Percentiles rank a stretch among this genome's conserved stretches.
Conservation (phyloP, 1,284 basidiomycete species). For the Neonothopanus nambi region DNA sequence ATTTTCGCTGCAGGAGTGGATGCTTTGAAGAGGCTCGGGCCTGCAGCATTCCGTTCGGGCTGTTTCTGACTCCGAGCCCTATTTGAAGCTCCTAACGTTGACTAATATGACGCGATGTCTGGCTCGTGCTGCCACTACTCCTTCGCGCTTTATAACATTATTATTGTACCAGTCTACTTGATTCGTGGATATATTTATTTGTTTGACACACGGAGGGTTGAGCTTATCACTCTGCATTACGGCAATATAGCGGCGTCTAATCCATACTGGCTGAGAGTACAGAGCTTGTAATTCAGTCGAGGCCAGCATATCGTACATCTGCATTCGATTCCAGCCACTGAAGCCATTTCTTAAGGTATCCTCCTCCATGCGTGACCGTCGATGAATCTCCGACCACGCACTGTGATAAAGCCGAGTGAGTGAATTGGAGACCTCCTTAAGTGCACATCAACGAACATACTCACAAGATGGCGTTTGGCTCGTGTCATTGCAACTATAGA, state of each 20-base stretch:
- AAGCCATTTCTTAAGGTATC: constrained; percentile 88
- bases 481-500: constrained; percentile 88
- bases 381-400: constrained; percentile 90
- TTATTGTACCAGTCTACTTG: neutral
- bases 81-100: no score
- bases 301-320: constrained; percentile 82
- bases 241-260: no score
- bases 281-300: constrained; percentile 52
- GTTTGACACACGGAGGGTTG: neutral
- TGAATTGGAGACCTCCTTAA: neutral
- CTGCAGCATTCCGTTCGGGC: constrained; percentile 1
- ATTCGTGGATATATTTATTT: neutral
- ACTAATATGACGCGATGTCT: no score
- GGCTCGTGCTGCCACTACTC: no score
- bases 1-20: constrained; percentile 1
- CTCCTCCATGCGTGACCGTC: constrained; percentile 81
- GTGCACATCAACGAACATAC: constrained; percentile 20
- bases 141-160: no score
- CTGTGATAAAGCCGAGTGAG: constrained; percentile 36
- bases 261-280: no score
- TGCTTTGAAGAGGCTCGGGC: constrained; percentile 4
- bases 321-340: constrained; percentile 87
- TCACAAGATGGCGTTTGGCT: constrained; percentile 84
- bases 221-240: no score
- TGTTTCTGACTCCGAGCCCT: neutral